Base-by-base conservation (phyloP, 768 basidiomycete species). In the Cubamyces sp. region DNA sequence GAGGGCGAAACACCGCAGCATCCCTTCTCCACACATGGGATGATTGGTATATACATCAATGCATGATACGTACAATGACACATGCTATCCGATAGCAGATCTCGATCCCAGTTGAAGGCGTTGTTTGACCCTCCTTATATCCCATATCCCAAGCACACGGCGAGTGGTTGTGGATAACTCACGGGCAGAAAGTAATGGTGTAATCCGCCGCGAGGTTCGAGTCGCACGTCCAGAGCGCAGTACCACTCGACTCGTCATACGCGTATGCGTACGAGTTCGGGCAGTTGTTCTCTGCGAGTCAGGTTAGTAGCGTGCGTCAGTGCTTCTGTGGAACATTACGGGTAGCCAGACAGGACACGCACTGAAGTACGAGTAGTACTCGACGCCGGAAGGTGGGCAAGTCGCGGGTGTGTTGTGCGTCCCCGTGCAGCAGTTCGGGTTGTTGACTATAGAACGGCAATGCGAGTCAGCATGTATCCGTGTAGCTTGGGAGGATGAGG, bases 381-480 rank as follows among this genome's bases (percentile, higher is more conserved):
- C 62, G 16, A 79, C 77, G 21, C 76, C 76, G 5, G 81, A 82
- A n/a, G 76, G 64, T 14, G 84, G 87, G 71, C 87, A 89, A 0
- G 85, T 87, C 12, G 69, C 73, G 1, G 84, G 71, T 2, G 83
- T 86, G 70, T 71, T 72, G 73, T 81, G 76, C 41, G 70, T 73
- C 16, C 88, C 88, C 11, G 81, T 81, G 76, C 88, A 90, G 71
- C 88, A 89, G 68, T 88, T 86, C 6, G 78, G 71, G 25, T 86
- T 87, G 74, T 89, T 81, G 37, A 66, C 83, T 71, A 28, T n/a
- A 39, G n/a, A 21, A 4, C 26, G 5, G 12, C 1, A 19, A 19
- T 16, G 6, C 12, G 46, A 1, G 46, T 54, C 52, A 60, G 75
- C 71, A 28, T 23, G 12, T n/a, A 11, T 34, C 1, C 34, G 11